phyloP scores from a whole-genome alignment of 345 rosid genomes.

The Erucastrum elatum region DNA sequence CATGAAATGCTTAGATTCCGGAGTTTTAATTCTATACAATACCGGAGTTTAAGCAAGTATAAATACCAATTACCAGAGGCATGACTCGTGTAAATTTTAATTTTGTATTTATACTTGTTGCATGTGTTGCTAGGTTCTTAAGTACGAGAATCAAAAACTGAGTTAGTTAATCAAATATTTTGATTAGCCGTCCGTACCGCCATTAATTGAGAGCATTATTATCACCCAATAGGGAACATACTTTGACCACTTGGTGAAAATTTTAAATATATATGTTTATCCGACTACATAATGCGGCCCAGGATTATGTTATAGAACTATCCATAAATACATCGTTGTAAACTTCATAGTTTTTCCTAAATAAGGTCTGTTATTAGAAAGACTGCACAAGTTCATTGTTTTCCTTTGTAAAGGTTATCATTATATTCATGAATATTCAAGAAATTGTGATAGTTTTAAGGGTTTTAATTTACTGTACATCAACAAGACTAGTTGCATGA shows the following conservation, averaged over 20 bases:
- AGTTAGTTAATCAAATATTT: slow-evolving; percentile 21
- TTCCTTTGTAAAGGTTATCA: neutral
- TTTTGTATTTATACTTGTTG: neutral
- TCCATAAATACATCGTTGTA: neutral
- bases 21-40: neutral
- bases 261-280: neutral
- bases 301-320: neutral
- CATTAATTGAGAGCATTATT: neutral
- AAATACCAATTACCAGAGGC: neutral
- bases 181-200: slow-evolving; percentile 30
- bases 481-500: neutral
- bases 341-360: neutral
- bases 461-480: neutral
- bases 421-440: neutral
- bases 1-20: neutral
- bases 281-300: neutral
- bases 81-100: neutral
- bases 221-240: slow-evolving; percentile 12
- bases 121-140: slow-evolving; percentile 19
- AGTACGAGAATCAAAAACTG: slow-evolving; percentile 24
- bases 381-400: neutral
- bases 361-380: neutral
- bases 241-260: neutral
- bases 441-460: neutral
- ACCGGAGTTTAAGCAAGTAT: neutral